Percentiles rank a stretch among this genome's conserved stretches.
Conservation (phyloP, 208 protist genomes). For the Trypanosoma avium region DNA sequence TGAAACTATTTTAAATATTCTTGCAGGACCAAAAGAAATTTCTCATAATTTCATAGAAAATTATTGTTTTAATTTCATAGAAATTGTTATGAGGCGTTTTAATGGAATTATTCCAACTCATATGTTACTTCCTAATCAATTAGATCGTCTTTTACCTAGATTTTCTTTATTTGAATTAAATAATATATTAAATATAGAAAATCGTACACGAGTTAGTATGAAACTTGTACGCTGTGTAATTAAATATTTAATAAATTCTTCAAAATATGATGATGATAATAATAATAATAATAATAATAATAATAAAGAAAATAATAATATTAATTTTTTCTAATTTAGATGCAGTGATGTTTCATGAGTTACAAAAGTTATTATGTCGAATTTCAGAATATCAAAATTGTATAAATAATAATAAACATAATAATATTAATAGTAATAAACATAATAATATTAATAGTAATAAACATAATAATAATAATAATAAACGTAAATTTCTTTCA, state of each 20-base stretch:
- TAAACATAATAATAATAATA: background rate
- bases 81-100: conserved; percentile 16
- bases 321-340: too few species aligned
- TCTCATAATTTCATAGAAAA: conserved; percentile 2
- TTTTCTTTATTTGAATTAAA: background rate
- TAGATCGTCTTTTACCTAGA: conserved; percentile 49
- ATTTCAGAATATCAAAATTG: conserved; percentile 38
- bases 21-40: background rate
- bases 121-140: conserved; percentile 56
- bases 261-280: too few species aligned
- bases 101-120: conserved; percentile 40
- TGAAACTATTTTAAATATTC: conserved; percentile 21
- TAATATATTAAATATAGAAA: background rate
- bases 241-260: too few species aligned
- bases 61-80: conserved; percentile 1
- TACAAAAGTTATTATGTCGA: conserved; percentile 57
- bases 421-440: too few species aligned
- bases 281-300: too few species aligned
- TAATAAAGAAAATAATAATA: too few species aligned
- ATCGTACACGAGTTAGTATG: conserved; percentile 6
- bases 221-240: conserved; percentile 12
- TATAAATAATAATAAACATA: too few species aligned
- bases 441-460: conserved; percentile 3
- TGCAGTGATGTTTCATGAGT: conserved; percentile 36
- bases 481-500: background rate